Evolutionary conservation across 2,329 filamentous ascomycete genomes (phyloP).

Genomic region (Colletotrichum somersetense): DNA sequence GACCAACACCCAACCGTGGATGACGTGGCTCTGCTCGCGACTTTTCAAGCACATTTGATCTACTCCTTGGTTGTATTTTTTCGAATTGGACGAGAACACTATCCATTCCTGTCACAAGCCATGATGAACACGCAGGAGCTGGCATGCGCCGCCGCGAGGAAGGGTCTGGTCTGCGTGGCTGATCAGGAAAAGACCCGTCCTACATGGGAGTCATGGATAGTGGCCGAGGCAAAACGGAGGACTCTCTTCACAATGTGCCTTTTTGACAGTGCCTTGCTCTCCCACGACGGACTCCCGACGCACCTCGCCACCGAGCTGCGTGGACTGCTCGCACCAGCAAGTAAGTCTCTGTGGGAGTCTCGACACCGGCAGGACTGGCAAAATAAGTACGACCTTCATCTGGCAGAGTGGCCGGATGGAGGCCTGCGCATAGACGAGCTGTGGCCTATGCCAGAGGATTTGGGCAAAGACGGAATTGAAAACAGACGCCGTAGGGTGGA

Average conservation of each 20-base stretch:
- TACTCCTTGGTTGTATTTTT: slow-evolving; percentile 65
- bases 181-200: slow-evolving; percentile 57
- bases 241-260: slow-evolving; percentile 66
- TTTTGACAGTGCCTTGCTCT: slow-evolving; percentile 62
- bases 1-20: slow-evolving; percentile 46
- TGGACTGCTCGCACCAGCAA: slow-evolving; percentile 57
- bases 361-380: slow-evolving; percentile 56
- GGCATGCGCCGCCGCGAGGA: slow-evolving; percentile 54
- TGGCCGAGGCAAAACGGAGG: slow-evolving; percentile 65
- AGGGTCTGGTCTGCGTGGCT: slow-evolving; percentile 58
- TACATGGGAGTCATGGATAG: slow-evolving; percentile 66
- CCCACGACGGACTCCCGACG: slow-evolving; percentile 57
- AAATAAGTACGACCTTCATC: slow-evolving; percentile 55
- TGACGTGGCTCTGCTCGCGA: slow-evolving; percentile 52
- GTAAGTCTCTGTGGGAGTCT: slow-evolving; percentile 59
- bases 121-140: slow-evolving; percentile 65
- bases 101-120: slow-evolving; percentile 54
- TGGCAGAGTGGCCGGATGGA: slow-evolving; percentile 57
- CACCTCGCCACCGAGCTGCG: slow-evolving; percentile 63
- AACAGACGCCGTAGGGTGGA: slow-evolving; percentile 56
- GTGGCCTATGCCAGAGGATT: slow-evolving; percentile 56
- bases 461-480: slow-evolving; percentile 48
- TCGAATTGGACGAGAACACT: slow-evolving; percentile 44
- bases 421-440: slow-evolving; percentile 63
- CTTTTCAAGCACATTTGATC: slow-evolving; percentile 67